Percentiles rank a stretch among this genome's conserved stretches.
Conservation (phyloP, 1,284 basidiomycete genomes). For the Marasmius fiardii region DNA sequence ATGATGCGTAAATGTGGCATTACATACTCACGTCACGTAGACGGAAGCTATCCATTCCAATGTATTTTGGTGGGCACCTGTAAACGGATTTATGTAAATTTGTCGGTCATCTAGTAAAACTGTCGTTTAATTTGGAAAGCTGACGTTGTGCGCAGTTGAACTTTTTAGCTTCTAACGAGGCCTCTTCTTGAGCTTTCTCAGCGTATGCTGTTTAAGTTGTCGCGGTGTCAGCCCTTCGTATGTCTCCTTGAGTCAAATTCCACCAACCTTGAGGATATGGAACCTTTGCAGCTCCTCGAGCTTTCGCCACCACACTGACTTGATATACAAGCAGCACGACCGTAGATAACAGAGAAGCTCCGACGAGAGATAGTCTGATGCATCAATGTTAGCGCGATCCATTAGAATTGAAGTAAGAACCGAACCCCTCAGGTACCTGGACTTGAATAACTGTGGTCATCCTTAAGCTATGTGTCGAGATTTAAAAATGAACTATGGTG, state of each 20-base stretch:
- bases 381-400: background rate
- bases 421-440: background rate
- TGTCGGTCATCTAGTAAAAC: too few relatives aligned
- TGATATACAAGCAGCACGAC: conserved; percentile 33
- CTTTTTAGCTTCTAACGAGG: conserved; percentile 23
- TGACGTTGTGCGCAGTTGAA: conserved; percentile 36
- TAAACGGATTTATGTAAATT: conserved; percentile 6
- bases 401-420: background rate
- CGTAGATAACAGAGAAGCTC: conserved; percentile 24
- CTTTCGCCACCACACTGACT: conserved; percentile 27
- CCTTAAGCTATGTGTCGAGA: too few relatives aligned
- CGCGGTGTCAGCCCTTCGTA: background rate
- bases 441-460: background rate
- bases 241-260: background rate
- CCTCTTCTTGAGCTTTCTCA: conserved; percentile 31
- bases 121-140: too few relatives aligned
- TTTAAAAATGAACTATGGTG: too few relatives aligned
- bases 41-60: conserved; percentile 29
- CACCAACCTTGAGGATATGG: conserved; percentile 39
- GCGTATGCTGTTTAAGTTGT: conserved; percentile 30
- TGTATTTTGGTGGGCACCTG: conserved; percentile 37
- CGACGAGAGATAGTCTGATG: conserved; percentile 11
- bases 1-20: background rate
- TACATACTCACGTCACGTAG: conserved; percentile 11
- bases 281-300: conserved; percentile 35